Base-by-base conservation (phyloP, 192 early-diverging fungal species). In the Coemansia javaensis region DNA sequence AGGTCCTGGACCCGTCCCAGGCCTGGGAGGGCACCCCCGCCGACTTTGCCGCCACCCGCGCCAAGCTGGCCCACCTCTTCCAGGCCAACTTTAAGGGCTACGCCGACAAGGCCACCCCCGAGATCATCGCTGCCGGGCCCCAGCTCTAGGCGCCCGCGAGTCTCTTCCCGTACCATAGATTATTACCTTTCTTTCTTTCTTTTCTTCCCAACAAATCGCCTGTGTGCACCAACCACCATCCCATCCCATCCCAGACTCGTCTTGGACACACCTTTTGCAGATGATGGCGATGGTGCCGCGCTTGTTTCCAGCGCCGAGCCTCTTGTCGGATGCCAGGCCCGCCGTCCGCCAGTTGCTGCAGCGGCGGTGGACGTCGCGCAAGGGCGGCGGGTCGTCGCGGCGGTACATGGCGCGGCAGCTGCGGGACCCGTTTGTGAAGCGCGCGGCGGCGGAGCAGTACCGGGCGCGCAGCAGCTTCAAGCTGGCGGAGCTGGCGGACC, bases 11-110 rank as follows among this genome's bases (percentile, higher is more conserved):
- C 24, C 95, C 95, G 36, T 66, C 70, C 49, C 86, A 77, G 53
- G 83, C 89, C 51, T 98, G 92, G 92, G 65, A 81, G 50, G 94
- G 91, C 40, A 75, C 85, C 30, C 8, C 68, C 16, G 80, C 76
- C 21, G 78, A 82, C 43, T 97, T 80, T 77, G 40, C 30, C 2
- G 54, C 53, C 11, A 89, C 87, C 32, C 74, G 89, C 33, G 41
- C 70, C 48, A 88, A 87, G 70, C 82, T 98, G 33, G 94, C 85
- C 40, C 69, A 62, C 18, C 81, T 91, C 32, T 98, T 98, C 77
- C 78, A 82, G 51, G 78, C 89, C n/a, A 95, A 98, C 82, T 98
- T 98, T 75, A 81, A 84, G 59, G 77, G 77, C 49, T 98, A 88
- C 56, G 82, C 82, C 36, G 82, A 86, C 56, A 82, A 89, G 56